Percentiles rank a stretch among this genome's conserved stretches.
Evolutionary conservation across 2,329 filamentous ascomycete genomes (phyloP).

Genomic region (Fusarium miscanthi): DNA sequence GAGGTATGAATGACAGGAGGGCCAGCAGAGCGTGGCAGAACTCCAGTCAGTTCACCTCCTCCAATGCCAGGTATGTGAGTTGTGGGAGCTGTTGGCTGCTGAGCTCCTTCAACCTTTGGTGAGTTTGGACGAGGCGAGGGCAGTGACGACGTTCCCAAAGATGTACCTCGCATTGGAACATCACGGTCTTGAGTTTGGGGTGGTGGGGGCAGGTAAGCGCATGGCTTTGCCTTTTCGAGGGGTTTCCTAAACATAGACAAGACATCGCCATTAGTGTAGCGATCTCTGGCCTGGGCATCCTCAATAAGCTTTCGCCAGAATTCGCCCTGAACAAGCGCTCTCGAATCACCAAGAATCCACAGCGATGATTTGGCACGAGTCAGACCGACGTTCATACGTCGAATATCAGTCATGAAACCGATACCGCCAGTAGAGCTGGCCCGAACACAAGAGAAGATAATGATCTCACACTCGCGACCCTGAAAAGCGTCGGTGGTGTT

Average conservation of each 20-base stretch:
- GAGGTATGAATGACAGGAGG: constrained; percentile 57
- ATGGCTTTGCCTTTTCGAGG: constrained; percentile 51
- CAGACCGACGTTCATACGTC: constrained; percentile 98
- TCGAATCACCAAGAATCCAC: constrained; percentile 94
- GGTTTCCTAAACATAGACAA: constrained; percentile 60
- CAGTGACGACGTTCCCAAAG: constrained; percentile 11
- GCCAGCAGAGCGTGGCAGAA: constrained; percentile 44
- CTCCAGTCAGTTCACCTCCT: constrained; percentile 18
- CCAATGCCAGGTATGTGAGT: constrained; percentile 35
- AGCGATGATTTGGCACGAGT: constrained; percentile 96
- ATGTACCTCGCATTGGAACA: constrained; percentile 35
- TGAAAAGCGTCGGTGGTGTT: constrained; percentile 99
- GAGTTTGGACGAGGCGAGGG: constrained; percentile 30
- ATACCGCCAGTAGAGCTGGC: constrained; percentile 93
- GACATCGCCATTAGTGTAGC: constrained; percentile 78
- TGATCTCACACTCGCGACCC: constrained; percentile 95
- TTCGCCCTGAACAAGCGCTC: constrained; percentile 84
- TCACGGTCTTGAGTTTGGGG: constrained; percentile 26
- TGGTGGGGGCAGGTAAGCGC: constrained; percentile 32
- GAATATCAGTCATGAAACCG: constrained; percentile 97
- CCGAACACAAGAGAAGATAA: constrained; percentile 98
- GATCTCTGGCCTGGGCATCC: constrained; percentile 78
- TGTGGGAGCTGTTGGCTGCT: constrained; percentile 3
- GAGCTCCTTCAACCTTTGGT: constrained; percentile 2
- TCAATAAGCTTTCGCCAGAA: constrained; percentile 91